Conservation (phyloP, 345 rosid genomes). For the Eucalyptus cladocalyx region DNA sequence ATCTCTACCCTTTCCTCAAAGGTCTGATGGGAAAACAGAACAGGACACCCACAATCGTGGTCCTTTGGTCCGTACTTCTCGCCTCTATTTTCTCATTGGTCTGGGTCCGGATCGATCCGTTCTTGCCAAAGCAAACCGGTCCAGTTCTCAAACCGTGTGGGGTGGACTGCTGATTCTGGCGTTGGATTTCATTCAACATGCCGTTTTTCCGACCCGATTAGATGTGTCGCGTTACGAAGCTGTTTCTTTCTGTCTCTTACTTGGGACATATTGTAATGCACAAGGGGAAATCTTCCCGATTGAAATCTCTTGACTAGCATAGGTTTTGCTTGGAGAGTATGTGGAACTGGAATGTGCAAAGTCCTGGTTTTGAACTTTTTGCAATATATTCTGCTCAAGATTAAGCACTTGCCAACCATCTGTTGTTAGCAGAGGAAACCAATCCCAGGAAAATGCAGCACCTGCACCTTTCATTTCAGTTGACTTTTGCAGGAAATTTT, state of each 20-base stretch:
- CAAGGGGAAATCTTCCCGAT: background rate
- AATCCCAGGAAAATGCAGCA: background rate
- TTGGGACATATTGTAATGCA: background rate
- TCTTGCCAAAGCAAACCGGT: conserved; percentile 84
- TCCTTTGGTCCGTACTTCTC: conserved; percentile 77
- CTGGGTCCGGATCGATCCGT: conserved; percentile 96
- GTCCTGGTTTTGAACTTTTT: background rate
- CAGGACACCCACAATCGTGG: conserved; percentile 91
- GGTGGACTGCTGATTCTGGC: conserved; percentile 51
- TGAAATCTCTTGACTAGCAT: background rate
- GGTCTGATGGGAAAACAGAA: conserved; percentile 94
- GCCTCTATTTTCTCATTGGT: conserved; percentile 88
- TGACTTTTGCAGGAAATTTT: background rate
- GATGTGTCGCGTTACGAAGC: background rate
- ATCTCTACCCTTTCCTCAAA: conserved; percentile 93
- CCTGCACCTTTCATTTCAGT: background rate
- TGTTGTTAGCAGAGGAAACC: background rate
- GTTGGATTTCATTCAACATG: background rate
- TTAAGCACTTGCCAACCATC: background rate
- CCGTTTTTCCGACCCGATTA: background rate
- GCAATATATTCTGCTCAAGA: background rate
- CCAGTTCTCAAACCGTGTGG: conserved; percentile 90
- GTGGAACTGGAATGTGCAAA: background rate
- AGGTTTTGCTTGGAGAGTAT: background rate
- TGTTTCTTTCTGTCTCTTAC: background rate